Conservation (phyloP, 164 flowering plant species). For the Litsea cubeba region DNA sequence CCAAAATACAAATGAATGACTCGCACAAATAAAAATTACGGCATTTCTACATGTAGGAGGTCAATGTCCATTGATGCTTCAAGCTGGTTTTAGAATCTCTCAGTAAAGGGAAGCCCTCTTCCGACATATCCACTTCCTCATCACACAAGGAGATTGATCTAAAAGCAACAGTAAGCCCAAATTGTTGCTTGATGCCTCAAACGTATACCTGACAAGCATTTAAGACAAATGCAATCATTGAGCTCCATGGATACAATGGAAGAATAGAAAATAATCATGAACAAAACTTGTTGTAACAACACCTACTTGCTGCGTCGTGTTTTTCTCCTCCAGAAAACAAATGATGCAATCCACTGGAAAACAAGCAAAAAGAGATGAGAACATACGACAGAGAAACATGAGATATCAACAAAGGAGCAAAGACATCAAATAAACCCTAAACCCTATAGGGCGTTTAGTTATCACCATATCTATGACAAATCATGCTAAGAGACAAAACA, state of each 20-base stretch:
- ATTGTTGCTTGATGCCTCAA: slow-evolving; percentile 51
- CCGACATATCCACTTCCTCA: slow-evolving; percentile 63
- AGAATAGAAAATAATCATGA: not conserved
- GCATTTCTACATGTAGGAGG: slow-evolving; percentile 6
- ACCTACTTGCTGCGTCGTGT: slow-evolving; percentile 80
- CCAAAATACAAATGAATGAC: slow-evolving; percentile 15
- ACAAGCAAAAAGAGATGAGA: not conserved
- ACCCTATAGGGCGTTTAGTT: not conserved
- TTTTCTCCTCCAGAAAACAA: slow-evolving; percentile 74
- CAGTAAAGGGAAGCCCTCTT: slow-evolving; percentile 20
- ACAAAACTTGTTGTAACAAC: not conserved
- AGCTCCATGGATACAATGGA: not conserved
- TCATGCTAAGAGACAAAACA: too few relatives aligned
- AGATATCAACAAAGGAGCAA: not conserved
- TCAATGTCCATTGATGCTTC: slow-evolving; percentile 4
- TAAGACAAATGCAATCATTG: not conserved
- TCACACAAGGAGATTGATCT: slow-evolving; percentile 46
- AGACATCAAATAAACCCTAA: not conserved
- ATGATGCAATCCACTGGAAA: slow-evolving; percentile 67
- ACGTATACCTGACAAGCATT: slow-evolving; percentile 50
- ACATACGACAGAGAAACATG: not conserved
- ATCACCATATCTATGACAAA: not conserved
- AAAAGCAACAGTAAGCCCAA: slow-evolving; percentile 73
- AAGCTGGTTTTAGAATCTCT: slow-evolving; percentile 4
- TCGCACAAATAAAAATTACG: slow-evolving; percentile 19